Evolutionary conservation across 148 eudicot genomes (phyloP).

Genomic region (Cornus kousa): DNA sequence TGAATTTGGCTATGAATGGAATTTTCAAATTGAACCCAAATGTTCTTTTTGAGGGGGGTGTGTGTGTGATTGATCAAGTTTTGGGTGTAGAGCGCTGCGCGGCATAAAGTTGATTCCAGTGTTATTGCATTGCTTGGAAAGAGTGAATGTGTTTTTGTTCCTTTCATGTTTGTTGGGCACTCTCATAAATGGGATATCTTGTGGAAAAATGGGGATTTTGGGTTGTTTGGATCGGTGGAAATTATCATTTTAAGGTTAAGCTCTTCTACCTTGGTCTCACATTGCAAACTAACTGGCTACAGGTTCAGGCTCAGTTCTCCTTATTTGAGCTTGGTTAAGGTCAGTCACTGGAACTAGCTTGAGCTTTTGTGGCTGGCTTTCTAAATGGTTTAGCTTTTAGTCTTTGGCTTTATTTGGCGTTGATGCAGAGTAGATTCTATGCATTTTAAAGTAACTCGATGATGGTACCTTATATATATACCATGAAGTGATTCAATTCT

Average conservation of each 20-base stretch:
- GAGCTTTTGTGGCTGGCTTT: not conserved
- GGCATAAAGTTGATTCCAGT: not conserved
- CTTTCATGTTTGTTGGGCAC: not conserved
- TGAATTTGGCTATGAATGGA: not conserved
- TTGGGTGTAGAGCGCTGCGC: not conserved
- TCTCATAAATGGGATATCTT: not conserved
- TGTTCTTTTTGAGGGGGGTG: not conserved
- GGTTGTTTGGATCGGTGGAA: not conserved
- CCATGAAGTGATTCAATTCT: not conserved
- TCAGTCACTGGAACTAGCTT: not conserved
- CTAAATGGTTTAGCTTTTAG: not conserved
- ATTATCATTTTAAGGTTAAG: not conserved
- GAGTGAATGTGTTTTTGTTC: not conserved
- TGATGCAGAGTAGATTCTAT: not conserved
- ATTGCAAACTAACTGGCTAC: too few species aligned
- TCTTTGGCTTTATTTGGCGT: not conserved
- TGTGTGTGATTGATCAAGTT: not conserved
- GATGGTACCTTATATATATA: not conserved
- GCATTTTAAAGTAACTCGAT: not conserved
- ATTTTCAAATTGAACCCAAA: not conserved
- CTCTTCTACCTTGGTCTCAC: not conserved
- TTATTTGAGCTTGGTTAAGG: not conserved
- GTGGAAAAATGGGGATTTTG: not conserved
- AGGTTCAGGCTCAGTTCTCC: conserved; percentile 1
- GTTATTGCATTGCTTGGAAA: not conserved